These are phyloP conservation scores for Cryptococcus sp. DNA, from an alignment of 1,284 basidiomycete species.

Conservation along the genomic window DNA sequence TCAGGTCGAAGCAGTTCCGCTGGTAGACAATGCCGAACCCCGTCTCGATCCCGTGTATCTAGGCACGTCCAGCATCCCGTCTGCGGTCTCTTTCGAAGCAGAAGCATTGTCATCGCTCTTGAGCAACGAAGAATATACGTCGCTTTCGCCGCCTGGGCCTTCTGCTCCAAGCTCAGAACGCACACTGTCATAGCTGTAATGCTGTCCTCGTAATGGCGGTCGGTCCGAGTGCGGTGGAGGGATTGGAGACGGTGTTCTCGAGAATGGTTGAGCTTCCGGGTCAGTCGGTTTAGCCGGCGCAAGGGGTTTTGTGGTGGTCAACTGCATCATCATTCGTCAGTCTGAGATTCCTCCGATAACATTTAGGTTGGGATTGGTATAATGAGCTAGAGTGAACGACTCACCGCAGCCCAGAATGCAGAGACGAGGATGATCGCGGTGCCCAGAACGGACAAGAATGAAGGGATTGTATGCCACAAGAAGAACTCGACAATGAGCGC, in stretches of 20 bases:
- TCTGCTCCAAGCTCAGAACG: not conserved
- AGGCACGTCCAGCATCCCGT: no score
- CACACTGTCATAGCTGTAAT: slow-evolving; percentile 19
- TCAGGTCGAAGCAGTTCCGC: no score
- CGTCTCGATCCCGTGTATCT: no score
- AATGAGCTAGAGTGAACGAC: slow-evolving; percentile 14
- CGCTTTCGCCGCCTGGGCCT: no score
- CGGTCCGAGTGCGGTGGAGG: slow-evolving; percentile 14
- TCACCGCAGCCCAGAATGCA: slow-evolving; percentile 51
- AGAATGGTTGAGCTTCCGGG: slow-evolving; percentile 32
- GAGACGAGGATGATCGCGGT: slow-evolving; percentile 47
- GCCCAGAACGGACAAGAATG: slow-evolving; percentile 45
- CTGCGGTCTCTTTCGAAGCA: no score
- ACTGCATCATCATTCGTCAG: slow-evolving; percentile 14
- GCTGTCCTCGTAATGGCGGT: slow-evolving; percentile 11
- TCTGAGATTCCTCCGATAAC: not conserved
- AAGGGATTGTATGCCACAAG: slow-evolving; percentile 45
- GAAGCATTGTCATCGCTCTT: no score
- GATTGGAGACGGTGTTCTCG: slow-evolving; percentile 36
- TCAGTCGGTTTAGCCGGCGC: slow-evolving; percentile 17
- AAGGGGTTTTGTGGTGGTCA: slow-evolving; percentile 20
- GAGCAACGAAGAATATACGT: no score
- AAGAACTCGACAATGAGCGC: slow-evolving; percentile 49
- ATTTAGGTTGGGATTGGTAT: not conserved
- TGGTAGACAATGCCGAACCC: no score